Percentiles rank a stretch among this genome's conserved stretches.
Evolutionary conservation across 768 basidiomycete species (phyloP).

Genomic region (Calocera cornea): DNA sequence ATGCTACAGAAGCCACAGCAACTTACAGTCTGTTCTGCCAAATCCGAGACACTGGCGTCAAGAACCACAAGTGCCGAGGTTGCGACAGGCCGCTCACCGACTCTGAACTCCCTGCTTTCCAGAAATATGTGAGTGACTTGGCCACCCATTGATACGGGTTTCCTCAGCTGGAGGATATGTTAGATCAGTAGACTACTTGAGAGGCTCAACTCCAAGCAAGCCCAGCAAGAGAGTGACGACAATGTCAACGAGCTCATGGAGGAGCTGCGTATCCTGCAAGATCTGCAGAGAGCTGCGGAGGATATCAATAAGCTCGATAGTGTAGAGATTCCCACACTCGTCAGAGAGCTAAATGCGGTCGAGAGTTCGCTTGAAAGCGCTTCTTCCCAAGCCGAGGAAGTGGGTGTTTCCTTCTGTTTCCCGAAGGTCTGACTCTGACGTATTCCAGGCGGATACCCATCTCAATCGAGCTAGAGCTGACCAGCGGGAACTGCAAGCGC

Average conservation of each 20-base stretch:
- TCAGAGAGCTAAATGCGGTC: slow-evolving; percentile 44
- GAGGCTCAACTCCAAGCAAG: slow-evolving; percentile 36
- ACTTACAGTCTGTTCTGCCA: slow-evolving; percentile 27
- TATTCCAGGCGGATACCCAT: slow-evolving; percentile 29
- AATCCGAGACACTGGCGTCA: slow-evolving; percentile 46
- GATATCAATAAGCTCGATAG: slow-evolving; percentile 40
- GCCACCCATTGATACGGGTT: background rate
- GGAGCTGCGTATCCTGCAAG: slow-evolving; percentile 44
- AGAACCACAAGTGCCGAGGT: slow-evolving; percentile 54
- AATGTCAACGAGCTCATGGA: slow-evolving; percentile 48
- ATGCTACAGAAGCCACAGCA: slow-evolving; percentile 12
- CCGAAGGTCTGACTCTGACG: background rate
- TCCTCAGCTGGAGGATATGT: background rate
- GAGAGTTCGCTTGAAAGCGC: slow-evolving; percentile 43
- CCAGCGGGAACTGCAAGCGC: slow-evolving; percentile 48
- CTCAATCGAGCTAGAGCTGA: slow-evolving; percentile 37
- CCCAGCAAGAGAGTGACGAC: slow-evolving; percentile 25
- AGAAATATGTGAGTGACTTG: slow-evolving; percentile 47
- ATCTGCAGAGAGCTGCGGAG: slow-evolving; percentile 43
- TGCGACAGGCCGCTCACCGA: slow-evolving; percentile 60
- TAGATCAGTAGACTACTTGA: slow-evolving; percentile 56
- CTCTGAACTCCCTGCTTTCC: slow-evolving; percentile 43
- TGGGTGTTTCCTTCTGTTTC: slow-evolving; percentile 22
- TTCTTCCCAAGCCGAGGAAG: slow-evolving; percentile 47
- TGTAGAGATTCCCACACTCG: slow-evolving; percentile 52